Evolutionary conservation across 1,284 basidiomycete species (phyloP).

Genomic region (Afroboletus lepidellus): DNA sequence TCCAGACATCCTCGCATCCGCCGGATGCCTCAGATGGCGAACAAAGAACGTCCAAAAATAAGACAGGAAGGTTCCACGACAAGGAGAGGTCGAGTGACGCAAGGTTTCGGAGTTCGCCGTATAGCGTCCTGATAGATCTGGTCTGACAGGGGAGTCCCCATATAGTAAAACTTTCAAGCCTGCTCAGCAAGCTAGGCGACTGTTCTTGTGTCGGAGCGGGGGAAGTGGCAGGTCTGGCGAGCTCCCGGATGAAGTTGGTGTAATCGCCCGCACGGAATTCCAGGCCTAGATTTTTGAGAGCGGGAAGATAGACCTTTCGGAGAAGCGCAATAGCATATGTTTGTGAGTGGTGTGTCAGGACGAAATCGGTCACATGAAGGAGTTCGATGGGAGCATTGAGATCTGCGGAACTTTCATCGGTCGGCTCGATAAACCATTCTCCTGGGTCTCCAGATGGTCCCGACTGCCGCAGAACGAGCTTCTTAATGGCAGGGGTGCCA

Average conservation of each 20-base stretch:
- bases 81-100: conserved; percentile 41
- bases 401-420: background rate
- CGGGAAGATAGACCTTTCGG: background rate
- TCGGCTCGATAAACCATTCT: background rate
- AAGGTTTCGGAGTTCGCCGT: conserved; percentile 45
- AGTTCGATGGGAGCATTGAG: conserved; percentile 38
- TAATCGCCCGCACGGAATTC: conserved; percentile 44
- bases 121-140: conserved; percentile 36
- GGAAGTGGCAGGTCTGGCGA: conserved; percentile 32
- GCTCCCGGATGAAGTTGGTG: conserved; percentile 37
- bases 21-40: background rate
- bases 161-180: conserved; percentile 37
- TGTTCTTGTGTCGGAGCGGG: conserved; percentile 34
- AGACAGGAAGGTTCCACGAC: conserved; percentile 28
- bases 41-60: conserved; percentile 43
- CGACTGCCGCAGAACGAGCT: background rate
- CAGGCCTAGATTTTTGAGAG: conserved; percentile 46
- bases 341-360: conserved; percentile 46
- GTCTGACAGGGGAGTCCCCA: conserved; percentile 43
- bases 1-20: conserved; percentile 5
- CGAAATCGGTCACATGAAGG: conserved; percentile 46
- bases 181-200: conserved; percentile 18
- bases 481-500: background rate
- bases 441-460: background rate
- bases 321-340: conserved; percentile 35